Base-by-base conservation (phyloP, 768 basidiomycete genomes). In the Mycena belliarum region DNA sequence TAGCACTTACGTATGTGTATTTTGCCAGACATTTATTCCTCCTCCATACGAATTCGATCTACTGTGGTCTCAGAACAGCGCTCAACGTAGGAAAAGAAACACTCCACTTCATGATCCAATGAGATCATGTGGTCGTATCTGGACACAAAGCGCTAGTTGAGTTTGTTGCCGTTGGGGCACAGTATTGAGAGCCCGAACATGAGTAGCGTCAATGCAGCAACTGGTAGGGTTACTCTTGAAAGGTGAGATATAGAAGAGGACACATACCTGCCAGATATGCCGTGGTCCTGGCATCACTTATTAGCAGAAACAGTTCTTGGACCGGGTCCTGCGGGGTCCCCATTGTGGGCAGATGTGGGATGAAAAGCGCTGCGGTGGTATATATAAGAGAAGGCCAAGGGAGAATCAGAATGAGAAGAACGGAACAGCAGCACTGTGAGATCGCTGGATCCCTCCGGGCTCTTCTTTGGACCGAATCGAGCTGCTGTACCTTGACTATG, bases 231-330 rank as follows among this genome's bases (percentile, higher is more conserved):
- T 26, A 8, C 16, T 4, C 38, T n/a, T 10, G 42, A 16, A 42
- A 21, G 26, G 25, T 12, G 29, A 32, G 6, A 12, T 6, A 38
- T 3, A 11, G n/a, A 12, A 6, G 16, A 16, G 21, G 38, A 21
- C 5, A n/a, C 57, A 14, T 7, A 58, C 57, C 57, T 46, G 57
- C 57, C 24, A 58, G 46, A 52, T 58, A 58, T 24, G 50, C 52
- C 28, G 57, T 58, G 35, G 26, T 58, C 45, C 47, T 46, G 26
- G 50, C 57, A 58, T 58, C 57, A 16, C 16, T 11, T 24, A 7
- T 14, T 4, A 58, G 50, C 28, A 21, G 26, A 9, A 58, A 37
- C 21, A 58, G 26, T 18, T 52, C 7, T 21, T 47, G 37, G 37
- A 58, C n/a, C n/a, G n/a, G n/a, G n/a, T n/a, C n/a, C n/a, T n/a